Base-by-base conservation (phyloP, 139 green algal species). In the Picochlorum costavermella region DNA sequence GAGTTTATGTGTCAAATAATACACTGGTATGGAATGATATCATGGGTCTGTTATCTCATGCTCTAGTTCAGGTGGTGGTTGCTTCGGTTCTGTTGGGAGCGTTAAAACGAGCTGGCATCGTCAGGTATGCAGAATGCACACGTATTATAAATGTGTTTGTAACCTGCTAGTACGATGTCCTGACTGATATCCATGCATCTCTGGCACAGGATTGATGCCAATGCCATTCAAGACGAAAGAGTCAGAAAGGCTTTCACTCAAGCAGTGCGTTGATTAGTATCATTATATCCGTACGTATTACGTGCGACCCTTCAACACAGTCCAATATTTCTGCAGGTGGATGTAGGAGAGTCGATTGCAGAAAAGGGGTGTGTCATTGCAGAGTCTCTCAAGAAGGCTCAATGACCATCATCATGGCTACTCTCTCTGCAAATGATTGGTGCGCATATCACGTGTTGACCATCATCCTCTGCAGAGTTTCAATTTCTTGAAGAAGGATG, bases 401-500 rank as follows among this genome's bases (percentile, higher is more conserved):
- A 36, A 62, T 62, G 56, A 20, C 6, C 20, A 46, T 23, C n/a
- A 62, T 20, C n/a, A 25, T 46, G 20, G 20, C 20, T 23, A 23
- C 11, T 26, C 17, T 20, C 10, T 20, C n/a, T 12, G 33, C 33
- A 40, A 40, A 40, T 40, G 50, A 49, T 31, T 28, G 9, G 25
- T 33, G 2, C n/a, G 20, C 20, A 23, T 23, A 23, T 23, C 20
- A 23, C 20, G 20, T 23, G 20, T 23, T 23, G 20, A 23, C 20
- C 46, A 28, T 53, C n/a, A 53, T 9, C 70, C 83, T 64, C 91
- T 94, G 73, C 81, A 91, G 13, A 98, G 81, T 64, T 96, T 85
- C 30, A 92, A 71, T 72, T 92, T 95, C 56, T 94, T 96, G 37
- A 98, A 86, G 50, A 82, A 70, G 9, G 69, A 46, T 6, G 63